phyloP scores from a whole-genome alignment of 2,329 filamentous ascomycete genomes.

The Paraphaeosphaeria sporulosa region DNA sequence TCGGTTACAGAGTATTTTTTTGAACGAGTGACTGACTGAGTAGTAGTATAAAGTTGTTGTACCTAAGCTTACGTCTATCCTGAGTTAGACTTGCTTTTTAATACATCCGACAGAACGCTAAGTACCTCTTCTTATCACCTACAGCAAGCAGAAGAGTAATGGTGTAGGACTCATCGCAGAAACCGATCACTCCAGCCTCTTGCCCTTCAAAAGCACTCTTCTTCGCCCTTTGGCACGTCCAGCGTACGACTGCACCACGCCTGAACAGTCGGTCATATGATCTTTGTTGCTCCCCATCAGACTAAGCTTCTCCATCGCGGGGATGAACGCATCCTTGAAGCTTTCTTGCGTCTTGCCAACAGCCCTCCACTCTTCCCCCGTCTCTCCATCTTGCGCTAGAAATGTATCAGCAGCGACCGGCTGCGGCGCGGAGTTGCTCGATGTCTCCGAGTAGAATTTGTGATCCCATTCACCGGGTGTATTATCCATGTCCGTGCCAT shows the following conservation, averaged over 20 bases:
- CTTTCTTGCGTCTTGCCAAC: not conserved
- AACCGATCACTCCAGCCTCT: not conserved
- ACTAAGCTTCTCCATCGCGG: conserved; percentile 20
- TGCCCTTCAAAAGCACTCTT: not conserved
- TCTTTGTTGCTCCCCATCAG: conserved; percentile 14
- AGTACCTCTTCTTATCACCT: not conserved
- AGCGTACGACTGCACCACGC: conserved; percentile 3
- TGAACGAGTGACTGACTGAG: not conserved
- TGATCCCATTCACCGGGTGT: conserved; percentile 32
- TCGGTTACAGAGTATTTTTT: too few relatives aligned
- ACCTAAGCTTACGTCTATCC: too few relatives aligned
- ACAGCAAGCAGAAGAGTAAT: not conserved
- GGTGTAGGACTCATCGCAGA: not conserved
- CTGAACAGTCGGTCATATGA: conserved; percentile 14
- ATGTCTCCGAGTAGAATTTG: conserved; percentile 28
- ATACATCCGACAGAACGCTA: not conserved
- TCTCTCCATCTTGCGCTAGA: conserved; percentile 9
- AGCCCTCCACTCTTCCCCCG: conserved; percentile 6
- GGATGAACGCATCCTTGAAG: conserved; percentile 20
- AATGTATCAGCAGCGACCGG: conserved; percentile 11
- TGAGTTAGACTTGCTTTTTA: not conserved
- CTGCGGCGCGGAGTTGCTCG: conserved; percentile 17
- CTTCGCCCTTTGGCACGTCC: not conserved
- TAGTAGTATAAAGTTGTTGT: not conserved
- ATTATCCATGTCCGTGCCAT: conserved; percentile 25